Evolutionary conservation across 2,329 filamentous ascomycete genomes (phyloP), one percentile per base, ranked within the genome.

Genomic region (Botrytis deweyae): DNA sequence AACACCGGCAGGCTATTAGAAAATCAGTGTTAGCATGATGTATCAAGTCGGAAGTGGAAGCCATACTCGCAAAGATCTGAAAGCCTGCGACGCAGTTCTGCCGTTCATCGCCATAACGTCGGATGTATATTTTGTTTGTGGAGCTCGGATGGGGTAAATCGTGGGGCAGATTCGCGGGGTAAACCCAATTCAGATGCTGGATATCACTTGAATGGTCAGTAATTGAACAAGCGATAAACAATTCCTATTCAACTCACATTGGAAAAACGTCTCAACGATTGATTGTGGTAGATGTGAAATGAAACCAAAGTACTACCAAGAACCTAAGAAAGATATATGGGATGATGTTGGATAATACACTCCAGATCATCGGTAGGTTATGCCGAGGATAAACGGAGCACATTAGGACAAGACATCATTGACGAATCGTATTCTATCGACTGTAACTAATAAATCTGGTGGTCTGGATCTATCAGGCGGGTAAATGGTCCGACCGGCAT

Each of bases 11-110:
- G 77, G 79, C 80, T 81, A 65, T 42, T 18, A 38, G 20, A 25
- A 14, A 42, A 38, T 78, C 72, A 76, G 62, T 69, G 64, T 49
- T 10, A n/a, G 38, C 46, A 46, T 7, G 22, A 25, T 5, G n/a
- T 10, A 29, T 1, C 10, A 6, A 74, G n/a, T 73, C 59, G 75
- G 12, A 12, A 42, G 6, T 49, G 55, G 49, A 71, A 80, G 86
- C 81, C 85, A 58, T 69, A 92, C 91, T 85, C 88, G 89, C 74
- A 91, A 82, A 78, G 87, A 88, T 82, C 88, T 86, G 78, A 93
- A 83, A 79, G 89, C 90, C 83, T 88, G 86, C 62, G 88, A 85
- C 72, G 90, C 88, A 77, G 86, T 85, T 82, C 88, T 87, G 74
- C 91, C 83, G 79, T 88, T 90, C 82, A 92, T 84, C 72, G 90